phyloP scores from a whole-genome alignment of 2,329 filamentous ascomycete species.

The Sordariomycetes sp. region DNA sequence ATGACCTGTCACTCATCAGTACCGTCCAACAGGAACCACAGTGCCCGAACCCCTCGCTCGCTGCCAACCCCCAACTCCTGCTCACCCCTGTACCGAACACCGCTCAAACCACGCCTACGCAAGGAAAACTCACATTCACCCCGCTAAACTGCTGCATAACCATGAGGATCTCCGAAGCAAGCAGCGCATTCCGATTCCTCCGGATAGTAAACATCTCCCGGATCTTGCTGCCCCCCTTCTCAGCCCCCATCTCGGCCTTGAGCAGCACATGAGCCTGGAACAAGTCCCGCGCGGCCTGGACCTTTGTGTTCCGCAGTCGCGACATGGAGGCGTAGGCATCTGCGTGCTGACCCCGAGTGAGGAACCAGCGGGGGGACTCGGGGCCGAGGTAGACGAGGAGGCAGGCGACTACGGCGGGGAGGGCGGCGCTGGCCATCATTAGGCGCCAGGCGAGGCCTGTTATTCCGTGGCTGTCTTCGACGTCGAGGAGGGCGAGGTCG shows the following conservation, averaged over 20 bases:
- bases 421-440: constrained; percentile 55
- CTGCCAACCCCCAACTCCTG: too few relatives aligned
- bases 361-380: constrained; percentile 36
- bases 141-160: constrained; percentile 41
- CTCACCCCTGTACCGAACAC: too few relatives aligned
- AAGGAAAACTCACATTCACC: background rate
- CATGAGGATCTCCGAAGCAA: constrained; percentile 50
- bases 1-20: constrained; percentile 5
- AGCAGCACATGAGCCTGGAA: constrained; percentile 45
- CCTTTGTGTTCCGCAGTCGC: constrained; percentile 31
- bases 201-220: constrained; percentile 28
- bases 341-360: constrained; percentile 29
- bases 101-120: background rate
- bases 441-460: constrained; percentile 51
- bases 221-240: constrained; percentile 22
- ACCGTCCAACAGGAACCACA: background rate
- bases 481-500: constrained; percentile 47
- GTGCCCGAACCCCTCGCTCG: too few relatives aligned
- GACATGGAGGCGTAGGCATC: constrained; percentile 34
- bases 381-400: constrained; percentile 35
- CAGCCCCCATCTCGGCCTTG: constrained; percentile 34
- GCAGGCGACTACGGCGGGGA: constrained; percentile 48
- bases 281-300: constrained; percentile 41
- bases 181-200: constrained; percentile 46
- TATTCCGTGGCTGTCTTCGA: constrained; percentile 34